Evolutionary conservation across 139 green algal genomes (phyloP), one percentile per base, ranked within the genome.

Genomic region (Coelastrella sp.): DNA sequence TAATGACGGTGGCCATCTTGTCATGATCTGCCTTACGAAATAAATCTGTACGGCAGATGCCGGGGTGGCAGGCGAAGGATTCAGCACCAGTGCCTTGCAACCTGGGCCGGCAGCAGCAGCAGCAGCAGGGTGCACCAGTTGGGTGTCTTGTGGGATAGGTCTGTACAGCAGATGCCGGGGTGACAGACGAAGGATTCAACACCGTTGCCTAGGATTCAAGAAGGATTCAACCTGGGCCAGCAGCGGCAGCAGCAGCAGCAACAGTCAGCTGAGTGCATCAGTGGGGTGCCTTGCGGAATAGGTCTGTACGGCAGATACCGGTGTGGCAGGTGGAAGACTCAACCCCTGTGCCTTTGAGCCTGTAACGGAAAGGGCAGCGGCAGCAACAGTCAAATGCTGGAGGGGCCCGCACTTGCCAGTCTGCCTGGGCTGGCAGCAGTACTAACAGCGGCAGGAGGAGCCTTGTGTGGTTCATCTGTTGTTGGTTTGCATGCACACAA

Each of bases 1-100:
- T 84, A 10, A 84, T 47, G 61, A 84, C 22, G 14, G 78, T 68
- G 11, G 78, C n/a, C 78, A 84, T 84, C n/a, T 84, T 84, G 11
- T 84, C 78, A 65, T 84, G 78, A 58, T 66, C 78, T 59, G 19
- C 78, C 56, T 84, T 84, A 2, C 59, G 32, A 56, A 85, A 85
- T 54, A 85, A 73, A 20, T 85, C n/a, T n/a, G n/a, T 85, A 20
- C 79, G 79, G 47, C 17, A 57, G 2, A 85, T 68, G 58, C 79
- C 79, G 6, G 79, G 79, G 54, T 85, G 79, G 3, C 79, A 85
- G 8, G 54, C 79, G 6, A 74, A 71, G 11, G 79, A 85, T 56
- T 73, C 79, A 47, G 71, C 79, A 22, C 59, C 79, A 74, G 79
- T 85, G 79, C 79, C 79, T 56, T 73, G 60, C 54, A 85, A 20